Evolutionary conservation across 2,329 filamentous ascomycete species (phyloP).

Genomic region (Neofusicoccum laricinum): DNA sequence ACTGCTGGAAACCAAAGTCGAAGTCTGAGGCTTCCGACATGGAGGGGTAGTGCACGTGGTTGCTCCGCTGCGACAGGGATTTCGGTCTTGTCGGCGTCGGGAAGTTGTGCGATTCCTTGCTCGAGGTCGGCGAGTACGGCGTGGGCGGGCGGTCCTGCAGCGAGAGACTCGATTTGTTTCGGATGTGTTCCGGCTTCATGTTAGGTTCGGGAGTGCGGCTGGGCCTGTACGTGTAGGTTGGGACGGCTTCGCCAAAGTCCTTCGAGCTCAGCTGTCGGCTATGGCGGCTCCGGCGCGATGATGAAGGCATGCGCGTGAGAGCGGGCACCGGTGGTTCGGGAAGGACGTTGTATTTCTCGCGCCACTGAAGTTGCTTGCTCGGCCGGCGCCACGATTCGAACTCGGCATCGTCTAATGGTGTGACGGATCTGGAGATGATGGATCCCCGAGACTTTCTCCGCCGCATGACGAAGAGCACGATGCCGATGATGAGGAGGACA

Average conservation of each 20-base stretch:
- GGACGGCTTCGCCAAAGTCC: slow-evolving; percentile 23
- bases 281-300: not conserved
- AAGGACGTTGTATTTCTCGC: slow-evolving; percentile 26
- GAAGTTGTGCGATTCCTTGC: slow-evolving; percentile 17
- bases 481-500: slow-evolving; percentile 26
- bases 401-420: slow-evolving; percentile 39
- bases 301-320: slow-evolving; percentile 12
- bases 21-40: slow-evolving; percentile 38
- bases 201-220: not conserved
- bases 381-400: slow-evolving; percentile 41
- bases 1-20: slow-evolving; percentile 24
- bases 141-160: slow-evolving; percentile 39
- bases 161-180: slow-evolving; percentile 20
- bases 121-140: slow-evolving; percentile 36
- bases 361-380: slow-evolving; percentile 34
- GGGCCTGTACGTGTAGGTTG: slow-evolving; percentile 19
- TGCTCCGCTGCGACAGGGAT: not conserved
- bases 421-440: slow-evolving; percentile 37
- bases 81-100: slow-evolving; percentile 1
- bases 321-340: slow-evolving; percentile 13
- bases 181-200: slow-evolving; percentile 5
- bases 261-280: slow-evolving; percentile 8
- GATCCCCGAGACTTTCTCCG: slow-evolving; percentile 27
- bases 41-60: slow-evolving; percentile 34
- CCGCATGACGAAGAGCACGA: slow-evolving; percentile 32